Conservation (phyloP, 305 asterid genomes). For the Rubia peregrina region DNA sequence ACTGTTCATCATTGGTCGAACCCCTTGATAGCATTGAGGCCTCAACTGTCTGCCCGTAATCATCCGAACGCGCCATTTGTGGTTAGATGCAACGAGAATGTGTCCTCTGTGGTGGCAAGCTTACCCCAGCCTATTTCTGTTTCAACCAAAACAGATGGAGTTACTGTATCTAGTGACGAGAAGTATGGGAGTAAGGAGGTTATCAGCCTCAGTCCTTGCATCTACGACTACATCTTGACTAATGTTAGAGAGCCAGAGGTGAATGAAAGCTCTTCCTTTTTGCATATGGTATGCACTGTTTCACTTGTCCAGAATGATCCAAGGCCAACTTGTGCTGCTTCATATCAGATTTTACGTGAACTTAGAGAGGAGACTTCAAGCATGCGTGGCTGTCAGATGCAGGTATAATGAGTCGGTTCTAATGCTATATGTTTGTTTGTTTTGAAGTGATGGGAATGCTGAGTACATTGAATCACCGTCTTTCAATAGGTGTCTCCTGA, state of each 20-base stretch:
- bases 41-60: conserved; percentile 18
- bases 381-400: conserved; percentile 88
- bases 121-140: conserved; percentile 12
- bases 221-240: conserved; percentile 64
- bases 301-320: neutral
- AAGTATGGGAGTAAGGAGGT: conserved; percentile 70
- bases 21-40: conserved; percentile 19
- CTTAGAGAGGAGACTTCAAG: conserved; percentile 90
- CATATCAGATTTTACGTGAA: conserved; percentile 59
- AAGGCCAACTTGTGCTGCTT: neutral
- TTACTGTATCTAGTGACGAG: conserved; percentile 34
- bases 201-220: conserved; percentile 57
- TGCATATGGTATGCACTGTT: neutral
- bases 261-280: neutral
- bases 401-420: conserved; percentile 30
- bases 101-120: conserved; percentile 13
- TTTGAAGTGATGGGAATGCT: neutral
- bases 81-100: conserved; percentile 14
- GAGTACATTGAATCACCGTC: neutral
- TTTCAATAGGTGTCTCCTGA: conserved; percentile 74
- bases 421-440: neutral
- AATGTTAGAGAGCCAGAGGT: conserved; percentile 91
- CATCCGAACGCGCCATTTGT: conserved; percentile 18
- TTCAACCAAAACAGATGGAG: conserved; percentile 36
- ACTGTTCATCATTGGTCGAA: conserved; percentile 25